Evolutionary conservation across 768 basidiomycete species (phyloP).

Genomic region (Lactifluus piperatus): DNA sequence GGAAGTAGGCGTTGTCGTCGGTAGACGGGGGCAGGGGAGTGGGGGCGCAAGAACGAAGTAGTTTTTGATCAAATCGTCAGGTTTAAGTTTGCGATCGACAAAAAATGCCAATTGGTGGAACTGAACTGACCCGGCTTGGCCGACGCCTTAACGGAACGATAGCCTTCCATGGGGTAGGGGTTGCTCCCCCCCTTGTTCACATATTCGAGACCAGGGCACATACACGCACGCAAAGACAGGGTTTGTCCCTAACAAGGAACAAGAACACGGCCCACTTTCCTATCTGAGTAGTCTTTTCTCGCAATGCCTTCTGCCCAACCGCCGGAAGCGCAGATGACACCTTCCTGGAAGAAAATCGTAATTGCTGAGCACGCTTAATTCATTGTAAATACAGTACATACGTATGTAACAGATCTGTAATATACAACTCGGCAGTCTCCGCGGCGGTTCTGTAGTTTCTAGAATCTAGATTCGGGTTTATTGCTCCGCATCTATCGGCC

Average conservation of each 20-base stretch:
- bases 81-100: constrained; percentile 15
- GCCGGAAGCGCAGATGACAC: too few species aligned
- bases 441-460: neutral
- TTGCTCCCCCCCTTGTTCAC: neutral
- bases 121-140: neutral
- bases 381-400: too few species aligned
- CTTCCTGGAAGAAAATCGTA: too few species aligned
- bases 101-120: neutral
- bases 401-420: too few species aligned
- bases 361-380: too few species aligned
- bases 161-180: neutral
- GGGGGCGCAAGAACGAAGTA: neutral
- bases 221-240: too few species aligned
- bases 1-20: constrained; percentile 16
- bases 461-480: neutral
- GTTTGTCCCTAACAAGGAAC: too few species aligned
- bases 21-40: constrained; percentile 8
- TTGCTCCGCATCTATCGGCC: too few species aligned
- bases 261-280: too few species aligned
- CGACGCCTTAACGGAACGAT: neutral
- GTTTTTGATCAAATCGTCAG: constrained; percentile 2
- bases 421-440: neutral
- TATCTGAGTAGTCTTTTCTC: too few species aligned
- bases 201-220: neutral
- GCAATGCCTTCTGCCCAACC: too few species aligned